Base-by-base conservation (phyloP, 73 alveolate species). In the Breviolum minutum region DNA sequence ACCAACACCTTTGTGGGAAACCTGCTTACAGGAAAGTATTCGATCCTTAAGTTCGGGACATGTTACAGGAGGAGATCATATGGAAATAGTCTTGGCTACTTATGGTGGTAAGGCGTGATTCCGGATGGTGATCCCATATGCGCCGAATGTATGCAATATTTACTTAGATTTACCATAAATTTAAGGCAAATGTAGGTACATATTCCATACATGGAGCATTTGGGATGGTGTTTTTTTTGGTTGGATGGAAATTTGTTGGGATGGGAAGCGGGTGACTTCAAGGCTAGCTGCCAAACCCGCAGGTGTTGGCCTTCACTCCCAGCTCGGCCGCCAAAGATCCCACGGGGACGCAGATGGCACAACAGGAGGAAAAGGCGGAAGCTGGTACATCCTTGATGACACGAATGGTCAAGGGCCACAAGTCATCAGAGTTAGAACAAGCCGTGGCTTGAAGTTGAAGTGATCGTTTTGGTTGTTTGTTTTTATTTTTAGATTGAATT, bases 291-390 rank as follows among this genome's bases (percentile, higher is more conserved):
- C n/a, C n/a, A n/a, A n/a, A n/a, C n/a, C n/a, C 3, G 3, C 54
- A 40, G 54, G 82, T 93, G 69, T 63, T 93, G n/a, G 98, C 92
- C 82, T 93, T 76, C 82, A 76, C 98, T 7, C 98, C 98, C 8
- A 77, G 91, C 81, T 69, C 79, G 22, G 98, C 98, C 6, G 98
- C 98, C 10, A 32, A 60, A 13, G 98, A 93, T 63, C 98, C 92
- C 77, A 93, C 98, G 9, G 98, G 98, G n/a, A 93, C 98, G 13
- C 92, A 93, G 70, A 93, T 93, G 98, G 98, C 98, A 3, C 90
- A 77, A n/a, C 98, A 93, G 64, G 98, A 93, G 92, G 91, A 93
- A 63, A 90, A 71, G 82, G 96, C 80, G 26, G 96, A 90, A 54
- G 96, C 87, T 0, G 96, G 96, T 8, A n/a, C 87, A 10, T 90